Evolutionary conservation across 2,329 filamentous ascomycete genomes (phyloP), one percentile per base, ranked within the genome.

Genomic region (Botrytis aclada): DNA sequence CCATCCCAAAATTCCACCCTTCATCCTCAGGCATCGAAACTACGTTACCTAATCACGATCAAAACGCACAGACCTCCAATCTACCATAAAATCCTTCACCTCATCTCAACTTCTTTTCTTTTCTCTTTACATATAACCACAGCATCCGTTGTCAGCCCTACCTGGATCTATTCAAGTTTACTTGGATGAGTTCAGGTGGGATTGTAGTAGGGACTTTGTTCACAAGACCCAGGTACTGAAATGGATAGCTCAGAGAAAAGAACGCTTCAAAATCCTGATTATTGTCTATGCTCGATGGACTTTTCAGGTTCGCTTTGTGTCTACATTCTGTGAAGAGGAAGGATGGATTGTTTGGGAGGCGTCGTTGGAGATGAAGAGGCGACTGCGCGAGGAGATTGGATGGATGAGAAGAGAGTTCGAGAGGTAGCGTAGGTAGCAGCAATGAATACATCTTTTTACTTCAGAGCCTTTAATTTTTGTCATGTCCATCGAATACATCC

Each of bases 251-350:
- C 65, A 69, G 65, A n/a, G 61, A 39, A 39, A 39, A 56, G 47
- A 51, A 51, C 65, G 65, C 65, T 69, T 69, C 65, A 69, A 69
- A 69, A 69, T 69, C 37, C 65, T 69, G 65, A 20, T 51, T 32
- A 69, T 32, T 56, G 65, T 56, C 65, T 69, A 69, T 69, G 47
- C 65, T 41, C 65, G 65, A 69, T 69, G 65, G 65, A 41, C 65
- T 56, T 41, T 41, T 69, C 65, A 69, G 65, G 47, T 69, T 69
- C 65, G 65, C 65, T 69, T 69, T 69, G 65, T 69, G 65, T 69
- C 65, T 69, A 69, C 51, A 69, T 56, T 41, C 47, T 16, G 47
- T 56, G 8, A 32, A 9, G 34, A 41, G 6, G 18, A n/a, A 22
- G 18, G 39, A 32, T 64, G 18, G 4, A 10, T 1, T 6, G 5